Evolutionary conservation across 177 flowering plant genomes (phyloP).

Genomic region (Telopea speciosissima): DNA sequence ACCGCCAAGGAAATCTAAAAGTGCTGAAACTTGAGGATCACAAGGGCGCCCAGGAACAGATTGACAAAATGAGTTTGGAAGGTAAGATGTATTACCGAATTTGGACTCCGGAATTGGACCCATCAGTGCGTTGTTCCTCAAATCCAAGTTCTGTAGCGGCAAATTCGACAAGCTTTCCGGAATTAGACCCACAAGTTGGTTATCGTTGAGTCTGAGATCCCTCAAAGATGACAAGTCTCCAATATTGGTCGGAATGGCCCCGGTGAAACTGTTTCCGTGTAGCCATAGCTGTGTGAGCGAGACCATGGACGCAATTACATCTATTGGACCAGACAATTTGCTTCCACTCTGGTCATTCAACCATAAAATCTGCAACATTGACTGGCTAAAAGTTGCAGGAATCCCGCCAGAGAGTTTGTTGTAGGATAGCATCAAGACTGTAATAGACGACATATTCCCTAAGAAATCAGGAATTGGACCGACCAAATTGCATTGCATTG

Average conservation of each 20-base stretch:
- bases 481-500: slow-evolving; percentile 4
- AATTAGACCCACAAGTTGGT: slow-evolving; percentile 61
- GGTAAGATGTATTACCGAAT: slow-evolving; percentile 20
- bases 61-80: slow-evolving; percentile 61
- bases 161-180: slow-evolving; percentile 48
- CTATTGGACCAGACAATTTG: slow-evolving; percentile 13
- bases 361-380: slow-evolving; percentile 42
- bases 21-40: slow-evolving; percentile 53
- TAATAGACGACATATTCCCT: slow-evolving; percentile 45
- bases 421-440: slow-evolving; percentile 37
- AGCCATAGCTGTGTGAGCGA: slow-evolving; percentile 46
- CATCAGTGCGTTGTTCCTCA: slow-evolving; percentile 55
- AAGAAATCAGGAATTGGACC: slow-evolving; percentile 55
- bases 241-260: slow-evolving; percentile 45
- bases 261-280: slow-evolving; percentile 33
- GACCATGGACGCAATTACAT: slow-evolving; percentile 39
- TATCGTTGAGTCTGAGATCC: slow-evolving; percentile 57
- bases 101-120: slow-evolving; percentile 66
- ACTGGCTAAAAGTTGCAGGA: slow-evolving; percentile 47
- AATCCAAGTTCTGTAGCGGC: slow-evolving; percentile 33
- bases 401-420: slow-evolving; percentile 50
- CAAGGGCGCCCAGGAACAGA: slow-evolving; percentile 40
- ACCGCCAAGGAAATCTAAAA: slow-evolving; percentile 55
- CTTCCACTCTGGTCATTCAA: slow-evolving; percentile 52
- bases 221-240: slow-evolving; percentile 38